Conservation (phyloP, 257 asterid species). For the Fraxinus americana region DNA sequence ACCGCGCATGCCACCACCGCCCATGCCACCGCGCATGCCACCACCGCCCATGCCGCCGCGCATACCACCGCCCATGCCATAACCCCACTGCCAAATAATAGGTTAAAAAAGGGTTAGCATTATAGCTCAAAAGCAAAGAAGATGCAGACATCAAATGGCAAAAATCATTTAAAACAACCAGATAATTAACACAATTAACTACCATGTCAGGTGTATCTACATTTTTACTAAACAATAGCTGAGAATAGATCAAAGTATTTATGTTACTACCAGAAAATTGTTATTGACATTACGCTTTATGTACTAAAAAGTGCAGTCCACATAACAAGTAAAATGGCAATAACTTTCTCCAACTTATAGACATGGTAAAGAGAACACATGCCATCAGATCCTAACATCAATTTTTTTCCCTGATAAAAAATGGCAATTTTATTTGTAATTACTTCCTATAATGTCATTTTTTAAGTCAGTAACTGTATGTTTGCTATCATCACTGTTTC, state of each 20-base stretch:
- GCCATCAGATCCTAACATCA: neutral
- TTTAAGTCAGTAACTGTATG: neutral
- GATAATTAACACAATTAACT: neutral
- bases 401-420: neutral
- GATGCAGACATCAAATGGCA: neutral
- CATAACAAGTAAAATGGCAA: neutral
- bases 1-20: neutral
- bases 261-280: neutral
- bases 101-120: neutral
- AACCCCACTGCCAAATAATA: neutral
- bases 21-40: conserved; percentile 26
- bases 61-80: conserved; percentile 29
- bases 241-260: neutral
- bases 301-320: neutral
- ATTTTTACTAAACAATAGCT: neutral
- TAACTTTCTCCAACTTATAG: neutral
- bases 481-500: neutral
- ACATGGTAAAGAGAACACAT: neutral
- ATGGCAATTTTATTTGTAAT: neutral
- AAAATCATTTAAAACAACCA: neutral
- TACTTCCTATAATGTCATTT: neutral
- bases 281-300: neutral
- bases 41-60: conserved; percentile 24
- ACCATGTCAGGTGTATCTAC: neutral
- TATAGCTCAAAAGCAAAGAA: neutral